A percentile compares a stretch with the other conserved stretches of the same genome.
phyloP scores from a whole-genome alignment of 192 early-diverging fungal genomes.

The Oehlia diaphana region DNA sequence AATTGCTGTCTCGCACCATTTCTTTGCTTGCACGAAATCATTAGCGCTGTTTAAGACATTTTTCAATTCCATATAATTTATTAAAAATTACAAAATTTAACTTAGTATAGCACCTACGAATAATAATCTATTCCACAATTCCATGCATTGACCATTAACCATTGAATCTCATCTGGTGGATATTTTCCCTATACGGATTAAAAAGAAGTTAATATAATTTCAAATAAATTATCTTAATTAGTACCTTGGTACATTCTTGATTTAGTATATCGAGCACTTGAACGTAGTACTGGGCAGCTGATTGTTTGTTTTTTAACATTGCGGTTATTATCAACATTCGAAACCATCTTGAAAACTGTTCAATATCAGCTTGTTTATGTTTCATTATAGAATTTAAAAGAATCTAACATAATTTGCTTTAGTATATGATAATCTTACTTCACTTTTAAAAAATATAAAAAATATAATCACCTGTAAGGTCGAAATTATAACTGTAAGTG shows the following conservation, averaged over 20 bases:
- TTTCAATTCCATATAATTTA: neutral
- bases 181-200: conserved; percentile 11
- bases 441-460: neutral
- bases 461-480: conserved; percentile 12
- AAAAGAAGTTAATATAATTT: neutral
- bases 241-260: conserved; percentile 24
- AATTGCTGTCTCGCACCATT: conserved; percentile 30
- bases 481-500: conserved; percentile 11
- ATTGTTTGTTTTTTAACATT: conserved; percentile 12
- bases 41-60: conserved; percentile 1
- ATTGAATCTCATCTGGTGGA: conserved; percentile 34
- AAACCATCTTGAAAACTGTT: conserved; percentile 32
- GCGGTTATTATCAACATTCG: conserved; percentile 29
- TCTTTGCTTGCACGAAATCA: conserved; percentile 25
- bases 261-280: conserved; percentile 29
- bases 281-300: conserved; percentile 15
- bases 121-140: conserved; percentile 35
- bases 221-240: neutral
- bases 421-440: neutral
- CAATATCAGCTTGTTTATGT: conserved; percentile 18
- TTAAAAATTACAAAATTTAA: neutral
- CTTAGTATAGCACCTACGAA: conserved; percentile 12
- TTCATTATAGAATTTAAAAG: conserved; percentile 24
- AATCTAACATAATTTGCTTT: neutral
- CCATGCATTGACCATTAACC: conserved; percentile 34